These are phyloP conservation scores for Ostreobium quekettii DNA, from an alignment of 139 green algal genomes.

Conservation along the genomic window DNA sequence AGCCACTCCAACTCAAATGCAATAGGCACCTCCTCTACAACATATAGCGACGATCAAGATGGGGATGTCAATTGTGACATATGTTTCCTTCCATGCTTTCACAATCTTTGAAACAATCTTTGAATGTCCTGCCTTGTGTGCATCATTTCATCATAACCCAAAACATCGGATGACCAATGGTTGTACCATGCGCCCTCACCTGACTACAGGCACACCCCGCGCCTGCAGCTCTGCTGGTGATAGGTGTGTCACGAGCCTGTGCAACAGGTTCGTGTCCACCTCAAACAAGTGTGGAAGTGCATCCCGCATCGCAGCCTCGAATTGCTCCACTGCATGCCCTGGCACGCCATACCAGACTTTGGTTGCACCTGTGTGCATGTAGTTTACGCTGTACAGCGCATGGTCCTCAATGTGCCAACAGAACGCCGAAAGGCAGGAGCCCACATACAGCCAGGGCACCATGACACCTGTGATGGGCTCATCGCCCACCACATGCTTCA, in stretches of 20 bases:
- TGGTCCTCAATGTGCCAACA: conserved; percentile 82
- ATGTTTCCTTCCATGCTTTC: too few species aligned
- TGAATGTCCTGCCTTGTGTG: too few species aligned
- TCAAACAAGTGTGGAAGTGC: conserved; percentile 65
- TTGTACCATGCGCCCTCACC: conserved; percentile 22
- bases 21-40: too few species aligned
- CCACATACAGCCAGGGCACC: conserved; percentile 77
- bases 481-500: conserved; percentile 50
- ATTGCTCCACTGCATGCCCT: conserved; percentile 31
- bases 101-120: too few species aligned
- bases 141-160: too few species aligned
- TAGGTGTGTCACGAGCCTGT: conserved; percentile 54
- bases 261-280: conserved; percentile 50
- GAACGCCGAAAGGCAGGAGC: conserved; percentile 52
- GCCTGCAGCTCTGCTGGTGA: conserved; percentile 13
- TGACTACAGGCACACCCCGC: conserved; percentile 68
- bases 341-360: conserved; percentile 70
- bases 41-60: too few species aligned
- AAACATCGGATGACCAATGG: too few species aligned
- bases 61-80: too few species aligned
- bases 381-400: conserved; percentile 81
- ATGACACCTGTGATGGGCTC: conserved; percentile 73
- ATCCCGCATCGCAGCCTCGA: conserved; percentile 56
- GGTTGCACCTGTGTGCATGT: conserved; percentile 58
- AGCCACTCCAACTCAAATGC: too few species aligned